Conservation (phyloP, 2,329 filamentous ascomycete genomes). For the Pseudogymnoascus destructans region DNA sequence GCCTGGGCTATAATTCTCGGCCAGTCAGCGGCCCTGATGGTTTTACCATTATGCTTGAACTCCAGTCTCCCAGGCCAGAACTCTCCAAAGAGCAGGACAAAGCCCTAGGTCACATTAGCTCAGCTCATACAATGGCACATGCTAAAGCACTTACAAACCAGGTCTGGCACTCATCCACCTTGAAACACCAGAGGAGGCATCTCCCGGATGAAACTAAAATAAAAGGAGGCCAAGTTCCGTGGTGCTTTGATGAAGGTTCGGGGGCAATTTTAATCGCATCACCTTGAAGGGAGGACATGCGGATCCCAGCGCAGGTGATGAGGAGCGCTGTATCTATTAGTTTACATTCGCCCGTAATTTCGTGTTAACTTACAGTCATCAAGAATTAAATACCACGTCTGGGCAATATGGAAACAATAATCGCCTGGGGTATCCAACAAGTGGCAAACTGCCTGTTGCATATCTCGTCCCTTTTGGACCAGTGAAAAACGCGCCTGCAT, state of each 20-base stretch:
- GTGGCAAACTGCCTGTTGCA: conserved; percentile 35
- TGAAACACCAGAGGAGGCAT: conserved; percentile 30
- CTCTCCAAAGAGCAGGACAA: conserved; percentile 31
- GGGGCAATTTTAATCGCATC: conserved; percentile 25
- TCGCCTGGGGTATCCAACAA: conserved; percentile 26
- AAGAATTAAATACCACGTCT: conserved; percentile 36
- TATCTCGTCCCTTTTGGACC: conserved; percentile 30
- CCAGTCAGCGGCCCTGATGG: conserved; percentile 22
- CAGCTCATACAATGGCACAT: not conserved
- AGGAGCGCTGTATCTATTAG: conserved; percentile 23
- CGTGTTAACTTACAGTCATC: conserved; percentile 29
- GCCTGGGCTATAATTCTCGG: conserved; percentile 18
- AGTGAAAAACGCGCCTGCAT: conserved; percentile 33
- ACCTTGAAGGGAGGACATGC: conserved; percentile 25
- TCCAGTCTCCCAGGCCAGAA: conserved; percentile 31
- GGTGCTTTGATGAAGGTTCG: conserved; percentile 22
- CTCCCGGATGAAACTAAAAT: conserved; percentile 29
- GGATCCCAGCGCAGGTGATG: conserved; percentile 32
- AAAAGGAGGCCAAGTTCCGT: conserved; percentile 12
- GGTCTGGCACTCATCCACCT: conserved; percentile 29
- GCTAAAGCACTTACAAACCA: conserved; percentile 32
- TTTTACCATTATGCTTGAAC: conserved; percentile 27
- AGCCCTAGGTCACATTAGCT: conserved; percentile 21
- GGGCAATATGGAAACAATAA: conserved; percentile 35
- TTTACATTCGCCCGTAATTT: not conserved